A percentile compares a stretch with the other conserved stretches of the same genome.
phyloP scores from a whole-genome alignment of 495 filamentous ascomycete species.

The Trichoderma parareesei region DNA sequence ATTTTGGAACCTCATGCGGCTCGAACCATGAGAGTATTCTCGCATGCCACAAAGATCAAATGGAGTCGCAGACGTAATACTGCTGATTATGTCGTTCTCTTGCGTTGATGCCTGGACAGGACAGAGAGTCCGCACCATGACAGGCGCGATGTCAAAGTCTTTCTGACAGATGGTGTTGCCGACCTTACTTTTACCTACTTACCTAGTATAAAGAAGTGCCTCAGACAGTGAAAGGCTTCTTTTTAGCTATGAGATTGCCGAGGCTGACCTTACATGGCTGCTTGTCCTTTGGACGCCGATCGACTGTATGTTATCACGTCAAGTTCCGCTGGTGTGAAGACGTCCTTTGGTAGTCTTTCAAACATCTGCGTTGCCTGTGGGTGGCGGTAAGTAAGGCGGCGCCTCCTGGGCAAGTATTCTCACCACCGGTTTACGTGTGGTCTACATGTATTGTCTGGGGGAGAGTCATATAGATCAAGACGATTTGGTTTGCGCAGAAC shows the following conservation, averaged over 20 bases:
- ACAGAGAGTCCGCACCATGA: slow-evolving; percentile 50
- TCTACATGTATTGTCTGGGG: slow-evolving; percentile 68
- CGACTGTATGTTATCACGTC: slow-evolving; percentile 74
- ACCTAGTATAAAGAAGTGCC: slow-evolving; percentile 46
- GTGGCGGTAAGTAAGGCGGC: slow-evolving; percentile 76
- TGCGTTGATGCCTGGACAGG: slow-evolving; percentile 59
- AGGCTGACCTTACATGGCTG: slow-evolving; percentile 57
- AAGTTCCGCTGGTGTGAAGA: slow-evolving; percentile 66
- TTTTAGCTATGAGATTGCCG: slow-evolving; percentile 67
- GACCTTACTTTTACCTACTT: slow-evolving; percentile 76
- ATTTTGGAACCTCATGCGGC: too few species aligned
- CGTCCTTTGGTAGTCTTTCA: slow-evolving; percentile 56
- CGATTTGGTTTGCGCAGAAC: slow-evolving; percentile 83
- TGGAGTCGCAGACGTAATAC: slow-evolving; percentile 23
- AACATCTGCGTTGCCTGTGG: slow-evolving; percentile 83
- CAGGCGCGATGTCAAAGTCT: slow-evolving; percentile 64
- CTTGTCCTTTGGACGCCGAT: slow-evolving; percentile 78
- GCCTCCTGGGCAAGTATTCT: slow-evolving; percentile 71
- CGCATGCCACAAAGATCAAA: too few species aligned
- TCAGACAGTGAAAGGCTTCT: slow-evolving; percentile 50
- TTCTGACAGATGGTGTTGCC: slow-evolving; percentile 79
- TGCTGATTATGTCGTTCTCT: slow-evolving; percentile 83
- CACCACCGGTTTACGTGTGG: slow-evolving; percentile 59
- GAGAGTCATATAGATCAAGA: slow-evolving; percentile 66
- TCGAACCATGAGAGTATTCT: too few species aligned